These are phyloP conservation scores for Rhynchospora breviuscula DNA, from an alignment of 176 grass and related monocot genomes.

Conservation along the genomic window DNA sequence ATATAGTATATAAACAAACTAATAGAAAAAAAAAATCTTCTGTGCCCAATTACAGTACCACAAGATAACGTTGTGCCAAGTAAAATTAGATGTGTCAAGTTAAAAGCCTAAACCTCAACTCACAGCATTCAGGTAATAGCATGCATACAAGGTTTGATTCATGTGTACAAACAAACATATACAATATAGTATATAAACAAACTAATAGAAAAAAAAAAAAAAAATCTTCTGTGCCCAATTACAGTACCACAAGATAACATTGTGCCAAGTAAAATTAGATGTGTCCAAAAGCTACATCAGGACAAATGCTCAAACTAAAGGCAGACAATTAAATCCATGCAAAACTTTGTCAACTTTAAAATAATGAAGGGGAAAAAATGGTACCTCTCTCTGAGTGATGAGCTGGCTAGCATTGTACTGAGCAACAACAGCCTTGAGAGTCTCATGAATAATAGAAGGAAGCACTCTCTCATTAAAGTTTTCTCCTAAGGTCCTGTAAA, in stretches of 20 bases:
- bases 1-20: too few species aligned
- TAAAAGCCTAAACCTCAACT: neutral
- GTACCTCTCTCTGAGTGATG: conserved; percentile 97
- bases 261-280: neutral
- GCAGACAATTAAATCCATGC: neutral
- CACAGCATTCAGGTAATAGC: neutral
- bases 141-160: neutral
- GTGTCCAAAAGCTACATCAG: neutral
- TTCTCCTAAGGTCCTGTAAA: conserved; percentile 72
- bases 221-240: neutral
- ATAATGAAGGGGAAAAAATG: neutral
- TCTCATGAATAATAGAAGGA: conserved; percentile 95
- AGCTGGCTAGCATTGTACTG: conserved; percentile 98
- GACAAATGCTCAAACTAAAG: neutral
- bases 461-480: conserved; percentile 89
- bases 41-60: too few species aligned
- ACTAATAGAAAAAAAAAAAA: neutral
- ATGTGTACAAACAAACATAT: neutral
- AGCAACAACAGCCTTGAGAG: conserved; percentile 89
- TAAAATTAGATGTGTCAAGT: too few species aligned
- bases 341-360: neutral
- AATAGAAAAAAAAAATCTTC: too few species aligned
- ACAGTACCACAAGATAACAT: neutral
- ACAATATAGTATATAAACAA: too few species aligned
- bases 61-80: too few species aligned